Base-by-base conservation (phyloP, 225 moss, liverwort and hornwort genomes). In the Sphagnum tenellum region DNA sequence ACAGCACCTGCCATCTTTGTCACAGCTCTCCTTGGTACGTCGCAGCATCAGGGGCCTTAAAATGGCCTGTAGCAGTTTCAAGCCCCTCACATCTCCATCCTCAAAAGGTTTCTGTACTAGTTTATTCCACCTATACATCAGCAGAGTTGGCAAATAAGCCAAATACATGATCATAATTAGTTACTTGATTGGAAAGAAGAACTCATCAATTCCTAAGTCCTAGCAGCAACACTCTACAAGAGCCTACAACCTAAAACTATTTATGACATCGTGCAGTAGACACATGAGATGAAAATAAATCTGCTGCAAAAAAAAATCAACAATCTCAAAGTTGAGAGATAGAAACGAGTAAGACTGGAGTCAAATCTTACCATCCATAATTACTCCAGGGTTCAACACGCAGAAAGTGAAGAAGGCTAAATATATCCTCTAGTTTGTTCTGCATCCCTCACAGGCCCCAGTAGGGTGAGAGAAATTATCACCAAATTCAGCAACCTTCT, bases 301-400 rank as follows among this genome's bases (percentile, higher is more conserved):
- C 29, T 29, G 29, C 29, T 29, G 29, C 29, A 29, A 29, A 55
- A 45, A 45, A 61, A 48, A 53, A 57, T 10, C 3, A n/a, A 49
- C 8, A 57, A 56, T 7, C 2, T 47, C 1, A 10, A 46, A 5
- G 8, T 0, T 3, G 3, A 50, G 50, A 68, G 7, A 3, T 56
- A 12, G 11, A 8, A 45, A 52, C 45, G 10, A 44, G 55, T n/a
- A 47, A 44, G 14, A 56, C 8, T 14, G 44, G 12, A 45, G 4
- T n/a, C 62, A 11, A 67, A 57, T 67, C 74, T 67, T 72, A 93
- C 94, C 90, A 94, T 50, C 80, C 86, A 55, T 79, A 88, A 70
- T 88, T 90, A 70, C 90, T 88, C 90, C 94, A 94, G 47, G 94
- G 94, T 76, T 94, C 94, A 68, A 94, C 86, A 7, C 94, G 81